Base-by-base conservation (phyloP, 2,329 filamentous ascomycete genomes). In the Alternaria burnsii region DNA sequence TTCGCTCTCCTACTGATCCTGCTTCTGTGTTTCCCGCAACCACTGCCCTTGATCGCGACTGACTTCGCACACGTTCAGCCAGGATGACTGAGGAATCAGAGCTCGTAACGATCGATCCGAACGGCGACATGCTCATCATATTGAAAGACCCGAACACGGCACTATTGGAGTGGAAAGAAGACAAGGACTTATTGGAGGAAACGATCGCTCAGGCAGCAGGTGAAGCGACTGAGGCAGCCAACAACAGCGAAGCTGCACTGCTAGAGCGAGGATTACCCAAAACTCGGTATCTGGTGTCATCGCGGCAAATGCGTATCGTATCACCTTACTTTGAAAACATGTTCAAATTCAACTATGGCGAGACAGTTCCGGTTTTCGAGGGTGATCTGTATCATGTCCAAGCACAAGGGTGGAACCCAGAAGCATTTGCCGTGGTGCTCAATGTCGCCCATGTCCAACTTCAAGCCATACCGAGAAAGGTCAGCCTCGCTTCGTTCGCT, bases 261-360 rank as follows among this genome's bases (percentile, higher is more conserved):
- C 28, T 30, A 11, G 9, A 30, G 28, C 28, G 4, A 30, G 10
- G 6, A 9, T 11, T 30, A 11, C 28, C 28, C 28, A 11, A 9
- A 30, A 30, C 28, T 30, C 28, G 28, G 8, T 30, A 11, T 38
- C 38, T 52, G 7, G 50, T 42, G 9, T 52, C 38, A 24, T 34
- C 38, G 18, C 50, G 36, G 6, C 50, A 52, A 11, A 16, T 52
- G 38, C 50, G 50, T 9, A 52, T 43, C 11, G 38, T 32, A 2
- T 52, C 50, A 3, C n/a, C 50, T 11, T 52, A 43, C 38, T 52
- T 52, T 12, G 26, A 52, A 9, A 52, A 43, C 7, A 52, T 43
- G 26, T 52, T 52, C 26, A 43, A 52, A 3, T 10, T 38, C 7
- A 20, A 10, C 24, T 52, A 52, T 38, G 20, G 24, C 14, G 36